Conservation (phyloP, 2,329 filamentous ascomycete genomes). For the Sporothrix sp. region DNA sequence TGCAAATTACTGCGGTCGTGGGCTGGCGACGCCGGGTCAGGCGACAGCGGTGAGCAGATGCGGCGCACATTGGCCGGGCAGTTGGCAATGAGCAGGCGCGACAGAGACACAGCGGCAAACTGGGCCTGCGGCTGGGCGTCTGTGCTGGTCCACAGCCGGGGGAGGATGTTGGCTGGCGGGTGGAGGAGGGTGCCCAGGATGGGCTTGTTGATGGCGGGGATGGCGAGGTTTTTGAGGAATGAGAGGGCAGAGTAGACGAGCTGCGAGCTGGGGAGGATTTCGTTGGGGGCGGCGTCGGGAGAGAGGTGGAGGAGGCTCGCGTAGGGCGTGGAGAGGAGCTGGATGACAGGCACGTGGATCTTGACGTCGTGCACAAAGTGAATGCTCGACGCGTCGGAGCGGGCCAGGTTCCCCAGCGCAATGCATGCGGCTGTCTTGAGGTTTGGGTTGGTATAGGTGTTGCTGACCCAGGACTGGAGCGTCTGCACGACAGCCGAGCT, state of each 20-base stretch:
- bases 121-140: slow-evolving; percentile 46
- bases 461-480: slow-evolving; percentile 33
- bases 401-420: slow-evolving; percentile 51
- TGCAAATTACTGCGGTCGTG: slow-evolving; percentile 28
- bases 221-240: slow-evolving; percentile 56
- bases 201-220: slow-evolving; percentile 45
- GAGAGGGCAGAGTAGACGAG: slow-evolving; percentile 48
- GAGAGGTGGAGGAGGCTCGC: slow-evolving; percentile 26
- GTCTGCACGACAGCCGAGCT: slow-evolving; percentile 28
- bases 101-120: slow-evolving; percentile 49
- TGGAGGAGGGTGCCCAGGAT: slow-evolving; percentile 40
- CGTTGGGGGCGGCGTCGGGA: slow-evolving; percentile 17
- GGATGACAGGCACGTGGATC: slow-evolving; percentile 35
- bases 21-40: slow-evolving; percentile 28
- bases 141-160: slow-evolving; percentile 43
- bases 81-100: slow-evolving; percentile 45
- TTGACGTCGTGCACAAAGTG: slow-evolving; percentile 39
- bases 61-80: slow-evolving; percentile 42
- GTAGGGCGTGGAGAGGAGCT: slow-evolving; percentile 33
- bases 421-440: slow-evolving; percentile 48
- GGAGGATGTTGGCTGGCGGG: slow-evolving; percentile 30
- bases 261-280: slow-evolving; percentile 26
- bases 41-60: slow-evolving; percentile 34
- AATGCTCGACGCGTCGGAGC: slow-evolving; percentile 44
- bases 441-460: slow-evolving; percentile 27